phyloP scores from a whole-genome alignment of 2,329 filamentous ascomycete genomes.

The Exophiala calicioides region DNA sequence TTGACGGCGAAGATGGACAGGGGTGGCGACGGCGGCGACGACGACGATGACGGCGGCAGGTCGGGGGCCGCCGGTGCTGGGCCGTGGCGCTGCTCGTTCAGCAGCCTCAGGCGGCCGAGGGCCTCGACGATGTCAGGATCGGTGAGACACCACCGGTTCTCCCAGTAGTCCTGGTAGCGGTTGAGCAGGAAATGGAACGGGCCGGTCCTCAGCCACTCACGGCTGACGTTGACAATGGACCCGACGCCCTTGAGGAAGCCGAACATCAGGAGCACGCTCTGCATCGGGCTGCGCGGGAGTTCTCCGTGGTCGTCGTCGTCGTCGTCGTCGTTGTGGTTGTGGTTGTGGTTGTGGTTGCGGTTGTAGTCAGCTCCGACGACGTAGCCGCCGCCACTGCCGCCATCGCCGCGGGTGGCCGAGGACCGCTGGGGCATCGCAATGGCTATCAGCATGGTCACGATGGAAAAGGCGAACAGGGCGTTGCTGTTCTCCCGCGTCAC shows the following conservation, averaged over 20 bases:
- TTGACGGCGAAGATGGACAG: constrained; percentile 4
- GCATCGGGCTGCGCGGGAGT: neutral
- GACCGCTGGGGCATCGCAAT: constrained; percentile 7
- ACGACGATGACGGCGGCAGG: too few relatives aligned
- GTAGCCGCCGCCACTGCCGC: neutral
- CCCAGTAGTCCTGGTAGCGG: constrained; percentile 4
- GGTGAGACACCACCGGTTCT: neutral
- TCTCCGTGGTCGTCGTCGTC: too few relatives aligned
- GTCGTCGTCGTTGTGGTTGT: too few relatives aligned
- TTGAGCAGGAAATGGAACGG: constrained; percentile 5
- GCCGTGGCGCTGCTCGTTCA: constrained; percentile 6
- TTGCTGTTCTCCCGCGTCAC: constrained; percentile 34
- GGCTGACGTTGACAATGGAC: neutral
- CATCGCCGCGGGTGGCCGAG: neutral
- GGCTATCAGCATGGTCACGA: constrained; percentile 6
- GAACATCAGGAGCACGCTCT: constrained; percentile 9
- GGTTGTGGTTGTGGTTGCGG: neutral
- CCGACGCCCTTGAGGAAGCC: constrained; percentile 7
- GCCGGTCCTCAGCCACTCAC: constrained; percentile 1
- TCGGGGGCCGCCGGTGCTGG: neutral
- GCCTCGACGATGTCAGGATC: constrained; percentile 2
- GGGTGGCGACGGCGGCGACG: too few relatives aligned
- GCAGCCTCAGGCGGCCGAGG: neutral
- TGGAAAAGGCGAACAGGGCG: constrained; percentile 14
- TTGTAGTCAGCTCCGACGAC: neutral